phyloP scores from a whole-genome alignment of 1,284 basidiomycete species.

The Lignosus rhinocerotis region DNA sequence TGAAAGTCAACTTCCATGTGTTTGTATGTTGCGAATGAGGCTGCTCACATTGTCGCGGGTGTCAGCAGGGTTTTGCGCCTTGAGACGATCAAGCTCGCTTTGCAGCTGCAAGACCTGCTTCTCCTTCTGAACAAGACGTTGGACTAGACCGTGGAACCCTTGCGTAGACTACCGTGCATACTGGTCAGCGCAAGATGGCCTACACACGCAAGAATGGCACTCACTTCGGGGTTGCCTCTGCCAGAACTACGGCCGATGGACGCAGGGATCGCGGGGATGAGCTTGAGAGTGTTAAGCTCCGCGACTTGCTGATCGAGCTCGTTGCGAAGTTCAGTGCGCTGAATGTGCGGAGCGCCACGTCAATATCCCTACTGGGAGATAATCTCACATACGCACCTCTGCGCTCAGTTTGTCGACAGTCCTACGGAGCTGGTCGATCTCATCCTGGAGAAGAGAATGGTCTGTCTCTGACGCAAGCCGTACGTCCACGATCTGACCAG shows the following conservation, averaged over 20 bases:
- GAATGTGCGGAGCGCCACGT: background rate
- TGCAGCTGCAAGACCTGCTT: constrained; percentile 79
- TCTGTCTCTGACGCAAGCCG: constrained; percentile 44
- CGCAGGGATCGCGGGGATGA: constrained; percentile 41
- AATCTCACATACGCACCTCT: constrained; percentile 48
- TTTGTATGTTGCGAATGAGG: background rate
- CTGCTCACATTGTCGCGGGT: constrained; percentile 55
- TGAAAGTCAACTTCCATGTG: background rate
- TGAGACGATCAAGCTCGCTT: constrained; percentile 68
- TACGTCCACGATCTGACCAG: constrained; percentile 64
- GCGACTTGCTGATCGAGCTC: constrained; percentile 61
- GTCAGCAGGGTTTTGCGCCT: constrained; percentile 57
- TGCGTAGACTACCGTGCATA: constrained; percentile 30
- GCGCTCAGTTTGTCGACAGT: constrained; percentile 63
- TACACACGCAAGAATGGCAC: background rate
- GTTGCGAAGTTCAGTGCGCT: constrained; percentile 55
- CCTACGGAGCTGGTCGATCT: constrained; percentile 59
- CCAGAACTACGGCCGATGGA: constrained; percentile 37
- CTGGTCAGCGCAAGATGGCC: too few relatives aligned
- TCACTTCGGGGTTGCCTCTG: constrained; percentile 53
- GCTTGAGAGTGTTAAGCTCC: constrained; percentile 66
- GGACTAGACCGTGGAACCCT: constrained; percentile 77
- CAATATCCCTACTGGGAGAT: background rate
- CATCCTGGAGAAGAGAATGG: constrained; percentile 52
- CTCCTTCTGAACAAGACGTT: constrained; percentile 82